Conservation (phyloP, 2,329 filamentous ascomycete genomes). For the Epichloe uncinata region DNA sequence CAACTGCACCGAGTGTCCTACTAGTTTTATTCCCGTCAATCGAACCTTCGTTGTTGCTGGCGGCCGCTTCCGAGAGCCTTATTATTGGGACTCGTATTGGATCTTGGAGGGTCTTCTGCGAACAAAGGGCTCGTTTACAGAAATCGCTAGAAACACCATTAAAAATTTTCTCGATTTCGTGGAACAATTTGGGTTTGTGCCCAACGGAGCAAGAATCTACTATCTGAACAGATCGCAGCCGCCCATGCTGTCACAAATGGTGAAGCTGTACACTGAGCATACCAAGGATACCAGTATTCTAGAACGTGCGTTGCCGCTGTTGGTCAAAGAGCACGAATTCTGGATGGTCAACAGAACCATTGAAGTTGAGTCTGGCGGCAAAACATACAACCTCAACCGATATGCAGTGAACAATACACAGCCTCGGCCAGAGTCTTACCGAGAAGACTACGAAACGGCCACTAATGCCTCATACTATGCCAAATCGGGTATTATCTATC, state of each 20-base stretch:
- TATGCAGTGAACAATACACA: conserved; percentile 51
- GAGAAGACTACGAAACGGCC: conserved; percentile 52
- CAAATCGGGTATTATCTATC: conserved; percentile 43
- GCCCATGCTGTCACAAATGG: conserved; percentile 54
- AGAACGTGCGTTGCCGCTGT: conserved; percentile 44
- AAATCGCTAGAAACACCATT: conserved; percentile 53
- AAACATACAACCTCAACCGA: conserved; percentile 41
- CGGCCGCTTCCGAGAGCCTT: conserved; percentile 57
- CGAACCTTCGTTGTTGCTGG: conserved; percentile 58
- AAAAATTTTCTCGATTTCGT: conserved; percentile 58
- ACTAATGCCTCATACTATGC: conserved; percentile 52
- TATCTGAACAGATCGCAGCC: conserved; percentile 58
- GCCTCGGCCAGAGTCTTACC: conserved; percentile 53
- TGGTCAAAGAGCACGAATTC: conserved; percentile 51
- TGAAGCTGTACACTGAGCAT: conserved; percentile 48
- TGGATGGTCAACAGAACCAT: conserved; percentile 49
- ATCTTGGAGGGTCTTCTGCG: conserved; percentile 52
- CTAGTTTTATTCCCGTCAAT: conserved; percentile 53
- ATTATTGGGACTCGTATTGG: conserved; percentile 62
- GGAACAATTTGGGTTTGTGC: conserved; percentile 50
- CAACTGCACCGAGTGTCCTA: conserved; percentile 46
- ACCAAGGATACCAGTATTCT: conserved; percentile 50
- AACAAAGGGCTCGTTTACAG: conserved; percentile 48
- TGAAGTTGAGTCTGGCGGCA: conserved; percentile 29
- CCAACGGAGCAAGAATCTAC: conserved; percentile 54